These are phyloP conservation scores for Neurospora hispaniola DNA, from an alignment of 495 filamentous ascomycete genomes.

Conservation along the genomic window DNA sequence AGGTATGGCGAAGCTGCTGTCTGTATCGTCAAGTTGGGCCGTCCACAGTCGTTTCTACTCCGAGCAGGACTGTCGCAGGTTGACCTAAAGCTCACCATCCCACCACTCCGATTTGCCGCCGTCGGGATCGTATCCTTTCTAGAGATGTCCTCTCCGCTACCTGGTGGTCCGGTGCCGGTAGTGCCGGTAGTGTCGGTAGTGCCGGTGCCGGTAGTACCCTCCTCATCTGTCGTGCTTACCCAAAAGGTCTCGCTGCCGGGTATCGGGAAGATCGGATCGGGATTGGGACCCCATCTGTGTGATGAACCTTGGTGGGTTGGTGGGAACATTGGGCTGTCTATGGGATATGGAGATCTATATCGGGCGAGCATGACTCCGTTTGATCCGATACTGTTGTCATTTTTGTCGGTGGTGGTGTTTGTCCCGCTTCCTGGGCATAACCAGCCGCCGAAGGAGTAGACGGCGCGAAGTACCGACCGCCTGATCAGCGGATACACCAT, in stretches of 20 bases:
- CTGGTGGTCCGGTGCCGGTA: not conserved
- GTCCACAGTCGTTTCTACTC: not conserved
- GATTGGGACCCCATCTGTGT: not conserved
- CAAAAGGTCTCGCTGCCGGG: not conserved
- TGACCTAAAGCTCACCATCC: not conserved
- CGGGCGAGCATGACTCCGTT: not conserved
- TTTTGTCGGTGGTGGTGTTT: not conserved
- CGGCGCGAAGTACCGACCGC: not conserved
- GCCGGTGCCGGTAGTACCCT: not conserved
- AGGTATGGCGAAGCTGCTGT: not conserved
- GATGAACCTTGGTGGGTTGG: not conserved
- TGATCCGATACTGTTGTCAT: not conserved
- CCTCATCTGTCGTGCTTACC: not conserved
- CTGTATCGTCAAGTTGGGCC: not conserved
- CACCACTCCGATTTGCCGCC: not conserved
- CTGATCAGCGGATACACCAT: slow-evolving; percentile 46
- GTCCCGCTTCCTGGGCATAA: not conserved
- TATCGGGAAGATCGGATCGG: not conserved
- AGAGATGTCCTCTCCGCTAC: not conserved
- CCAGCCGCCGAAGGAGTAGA: slow-evolving; percentile 5
- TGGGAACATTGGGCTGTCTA: not conserved
- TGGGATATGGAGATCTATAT: not conserved
- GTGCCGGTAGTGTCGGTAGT: not conserved
- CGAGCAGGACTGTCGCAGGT: not conserved
- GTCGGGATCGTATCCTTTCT: not conserved